These are phyloP conservation scores for Colletotrichum ledebouriae DNA, from an alignment of 2,329 filamentous ascomycete species.

Conservation along the genomic window DNA sequence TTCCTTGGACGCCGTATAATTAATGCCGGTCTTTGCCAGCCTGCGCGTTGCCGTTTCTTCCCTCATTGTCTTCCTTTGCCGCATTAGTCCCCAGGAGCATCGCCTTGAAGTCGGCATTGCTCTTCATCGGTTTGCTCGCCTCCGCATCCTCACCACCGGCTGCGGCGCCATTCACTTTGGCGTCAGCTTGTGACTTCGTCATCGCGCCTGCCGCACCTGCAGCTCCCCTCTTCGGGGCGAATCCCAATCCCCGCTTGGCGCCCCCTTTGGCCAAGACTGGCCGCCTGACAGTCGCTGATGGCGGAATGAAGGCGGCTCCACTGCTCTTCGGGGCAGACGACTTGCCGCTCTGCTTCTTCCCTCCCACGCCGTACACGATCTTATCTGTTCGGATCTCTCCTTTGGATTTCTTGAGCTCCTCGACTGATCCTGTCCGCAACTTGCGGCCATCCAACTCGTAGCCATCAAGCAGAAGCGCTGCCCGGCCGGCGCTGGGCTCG, in stretches of 20 bases:
- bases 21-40: constrained; percentile 27
- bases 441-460: constrained; percentile 66
- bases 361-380: constrained; percentile 53
- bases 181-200: constrained; percentile 25
- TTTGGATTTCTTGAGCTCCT: constrained; percentile 67
- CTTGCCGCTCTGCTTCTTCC: constrained; percentile 44
- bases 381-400: constrained; percentile 59
- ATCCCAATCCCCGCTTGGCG: constrained; percentile 60
- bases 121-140: constrained; percentile 56
- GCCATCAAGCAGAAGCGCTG: constrained; percentile 71
- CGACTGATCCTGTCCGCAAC: constrained; percentile 67
- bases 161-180: constrained; percentile 49
- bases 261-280: constrained; percentile 55
- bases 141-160: constrained; percentile 44
- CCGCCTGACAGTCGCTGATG: constrained; percentile 58
- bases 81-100: constrained; percentile 54
- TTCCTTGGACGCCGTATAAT: constrained; percentile 35
- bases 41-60: constrained; percentile 33
- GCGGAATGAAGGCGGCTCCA: constrained; percentile 57
- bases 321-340: constrained; percentile 46
- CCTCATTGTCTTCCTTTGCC: constrained; percentile 18
- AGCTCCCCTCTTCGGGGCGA: constrained; percentile 50
- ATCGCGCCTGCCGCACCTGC: constrained; percentile 24
- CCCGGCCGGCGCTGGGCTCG: constrained; percentile 78
- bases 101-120: constrained; percentile 71